Evolutionary conservation across 352 stramenopile species (phyloP), one percentile per base, ranked within the genome.

Genomic region (Globisporangium okanoganense): DNA sequence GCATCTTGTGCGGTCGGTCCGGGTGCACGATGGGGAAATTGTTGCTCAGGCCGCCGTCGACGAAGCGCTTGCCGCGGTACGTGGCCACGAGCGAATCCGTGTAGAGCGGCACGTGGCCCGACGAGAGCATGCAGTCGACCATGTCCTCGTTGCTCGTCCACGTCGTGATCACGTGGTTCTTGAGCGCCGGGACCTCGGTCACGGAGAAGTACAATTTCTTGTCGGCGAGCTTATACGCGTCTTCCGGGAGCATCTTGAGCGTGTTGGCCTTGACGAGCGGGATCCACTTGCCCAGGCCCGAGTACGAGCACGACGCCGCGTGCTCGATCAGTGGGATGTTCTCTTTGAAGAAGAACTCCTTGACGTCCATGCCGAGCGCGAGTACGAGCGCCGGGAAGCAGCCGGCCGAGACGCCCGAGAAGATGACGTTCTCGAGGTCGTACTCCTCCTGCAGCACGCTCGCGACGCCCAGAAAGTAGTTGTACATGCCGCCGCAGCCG

Each of bases 401-500:
- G 1, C 82, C 82, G 24, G 84, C 84, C 9, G 82, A 92, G 12
- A 90, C 79, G 1, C 84, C 84, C 14, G 82, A 94, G 69, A 85
- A 94, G 64, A 92, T 83, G 27, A 90, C 79, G 56, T 84, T 54
- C 47, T 67, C 60, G 18, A 94, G 64, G 59, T 91, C 80, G 67
- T 88, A 94, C 57, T 90, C 75, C 36, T 94, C 79, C 69, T 89
- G 79, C 45, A 89, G 52, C 41, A 94, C 72, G 22, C 80, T 88
- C 33, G 85, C 85, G 6, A 94, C 82, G 5, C 85, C 85, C 27
- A 94, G 62, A 36, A 92, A 89, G 65, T 92, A 94, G 62, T 94
- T 94, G 79, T 94, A 94, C 80, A 94, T 92, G 56, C 84, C 84
- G 7, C 84, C 84, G 48, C 84, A 94, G 50, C 84, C 84, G 38